phyloP scores from a whole-genome alignment of 2,329 filamentous ascomycete genomes.

The Calonectria pteridis region DNA sequence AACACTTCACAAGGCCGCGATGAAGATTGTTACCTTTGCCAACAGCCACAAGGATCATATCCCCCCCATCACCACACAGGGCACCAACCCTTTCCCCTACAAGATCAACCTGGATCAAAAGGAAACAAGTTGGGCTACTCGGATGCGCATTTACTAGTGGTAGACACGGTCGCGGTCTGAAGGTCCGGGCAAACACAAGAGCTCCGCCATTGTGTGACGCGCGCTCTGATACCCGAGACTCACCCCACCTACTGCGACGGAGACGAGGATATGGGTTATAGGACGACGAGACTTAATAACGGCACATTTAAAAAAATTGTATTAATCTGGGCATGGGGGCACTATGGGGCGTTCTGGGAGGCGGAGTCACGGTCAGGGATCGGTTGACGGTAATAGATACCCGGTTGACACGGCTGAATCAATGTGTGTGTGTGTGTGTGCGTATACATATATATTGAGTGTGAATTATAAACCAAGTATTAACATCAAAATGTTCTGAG shows the following conservation, averaged over 20 bases:
- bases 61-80: slow-evolving; percentile 94
- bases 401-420: slow-evolving; percentile 31
- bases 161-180: not conserved
- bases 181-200: not conserved
- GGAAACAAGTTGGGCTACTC: slow-evolving; percentile 79
- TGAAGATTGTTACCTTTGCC: slow-evolving; percentile 90
- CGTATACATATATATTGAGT: not conserved
- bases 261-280: not conserved
- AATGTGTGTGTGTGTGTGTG: no score
- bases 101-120: slow-evolving; percentile 91
- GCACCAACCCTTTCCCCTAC: slow-evolving; percentile 95
- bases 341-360: slow-evolving; percentile 34
- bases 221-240: not conserved
- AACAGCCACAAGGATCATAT: slow-evolving; percentile 96
- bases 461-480: not conserved
- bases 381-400: slow-evolving; percentile 38
- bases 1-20: slow-evolving; percentile 85
- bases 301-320: not conserved
- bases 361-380: slow-evolving; percentile 24
- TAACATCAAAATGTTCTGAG: not conserved
- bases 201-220: not conserved
- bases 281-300: not conserved
- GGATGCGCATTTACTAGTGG: slow-evolving; percentile 79
- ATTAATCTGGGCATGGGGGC: slow-evolving; percentile 19
- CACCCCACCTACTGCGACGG: not conserved